Percentiles rank a stretch among this genome's conserved stretches.
These are phyloP conservation scores for Micractinium conductrix DNA, from an alignment of 139 green algal species.

Conservation along the genomic window DNA sequence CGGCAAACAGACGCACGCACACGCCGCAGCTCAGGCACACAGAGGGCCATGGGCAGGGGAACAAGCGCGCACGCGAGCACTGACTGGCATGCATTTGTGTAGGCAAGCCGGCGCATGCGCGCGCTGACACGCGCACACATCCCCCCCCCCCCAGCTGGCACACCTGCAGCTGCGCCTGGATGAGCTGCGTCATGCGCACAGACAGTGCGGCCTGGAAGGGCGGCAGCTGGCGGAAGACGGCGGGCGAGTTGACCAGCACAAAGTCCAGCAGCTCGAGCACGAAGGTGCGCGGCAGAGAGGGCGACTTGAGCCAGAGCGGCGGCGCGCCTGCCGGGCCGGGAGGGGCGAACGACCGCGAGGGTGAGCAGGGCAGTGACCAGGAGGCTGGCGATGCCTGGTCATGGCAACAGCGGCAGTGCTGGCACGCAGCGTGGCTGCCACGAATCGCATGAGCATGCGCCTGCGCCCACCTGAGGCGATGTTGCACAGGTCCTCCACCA, in stretches of 20 bases:
- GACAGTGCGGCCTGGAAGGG: slow-evolving; percentile 45
- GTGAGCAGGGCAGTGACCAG: not conserved
- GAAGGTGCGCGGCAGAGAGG: slow-evolving; percentile 64
- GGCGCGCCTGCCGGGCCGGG: slow-evolving; percentile 20
- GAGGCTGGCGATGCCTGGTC: not conserved
- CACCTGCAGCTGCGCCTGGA: slow-evolving; percentile 62
- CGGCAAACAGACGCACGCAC: no score
- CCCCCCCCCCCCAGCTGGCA: not conserved
- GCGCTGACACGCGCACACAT: not conserved
- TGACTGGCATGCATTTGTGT: no score
- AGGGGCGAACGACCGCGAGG: not conserved
- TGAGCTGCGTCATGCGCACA: slow-evolving; percentile 48
- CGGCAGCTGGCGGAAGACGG: slow-evolving; percentile 58
- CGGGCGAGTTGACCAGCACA: slow-evolving; percentile 69
- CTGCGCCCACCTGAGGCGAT: slow-evolving; percentile 49
- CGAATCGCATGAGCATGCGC: not conserved
- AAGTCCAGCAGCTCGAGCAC: slow-evolving; percentile 85
- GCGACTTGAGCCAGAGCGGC: slow-evolving; percentile 64
- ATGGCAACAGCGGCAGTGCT: no score
- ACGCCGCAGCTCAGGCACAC: not conserved
- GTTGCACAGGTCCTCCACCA: slow-evolving; percentile 71
- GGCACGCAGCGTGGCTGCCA: no score
- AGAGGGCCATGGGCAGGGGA: not conserved
- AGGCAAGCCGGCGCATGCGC: no score
- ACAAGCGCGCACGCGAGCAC: not conserved